A percentile compares a stretch with the other conserved stretches of the same genome.
Evolutionary conservation across 2,329 filamentous ascomycete genomes (phyloP).

Genomic region (Aschersonia sp.): DNA sequence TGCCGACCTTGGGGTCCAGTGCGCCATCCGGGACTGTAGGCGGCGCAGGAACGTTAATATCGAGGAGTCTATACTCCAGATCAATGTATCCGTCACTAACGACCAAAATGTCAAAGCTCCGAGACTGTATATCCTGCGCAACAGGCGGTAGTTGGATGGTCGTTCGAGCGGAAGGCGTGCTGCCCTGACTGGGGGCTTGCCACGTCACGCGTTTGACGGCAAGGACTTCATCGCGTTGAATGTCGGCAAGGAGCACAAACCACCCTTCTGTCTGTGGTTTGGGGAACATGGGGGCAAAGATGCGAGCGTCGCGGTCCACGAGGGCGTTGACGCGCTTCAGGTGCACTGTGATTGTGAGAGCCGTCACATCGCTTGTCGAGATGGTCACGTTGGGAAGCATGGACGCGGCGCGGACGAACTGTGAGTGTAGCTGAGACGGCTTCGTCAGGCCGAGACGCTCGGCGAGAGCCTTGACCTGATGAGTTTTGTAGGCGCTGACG

Average conservation of each 20-base stretch:
- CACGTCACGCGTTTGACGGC: constrained; percentile 80
- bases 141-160: constrained; percentile 45
- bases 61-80: constrained; percentile 40
- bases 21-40: constrained; percentile 34
- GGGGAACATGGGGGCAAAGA: constrained; percentile 81
- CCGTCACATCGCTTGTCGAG: constrained; percentile 43
- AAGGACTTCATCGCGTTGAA: constrained; percentile 58
- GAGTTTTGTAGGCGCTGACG: constrained; percentile 20
- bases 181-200: constrained; percentile 29
- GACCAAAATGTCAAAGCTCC: constrained; percentile 59
- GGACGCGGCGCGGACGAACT: constrained; percentile 44
- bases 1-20: constrained; percentile 1
- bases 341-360: constrained; percentile 46
- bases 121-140: constrained; percentile 24
- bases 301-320: constrained; percentile 50
- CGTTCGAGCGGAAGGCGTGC: constrained; percentile 35
- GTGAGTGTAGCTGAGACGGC: constrained; percentile 22
- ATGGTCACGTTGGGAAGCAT: constrained; percentile 58
- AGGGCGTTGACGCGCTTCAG: constrained; percentile 55
- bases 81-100: constrained; percentile 82
- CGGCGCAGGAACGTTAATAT: constrained; percentile 35
- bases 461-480: constrained; percentile 27
- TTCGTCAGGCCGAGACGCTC: constrained; percentile 37
- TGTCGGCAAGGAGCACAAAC: constrained; percentile 67
- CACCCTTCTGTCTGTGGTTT: constrained; percentile 92